Evolutionary conservation across 805 yeast species (phyloP).

Genomic region (Teunomyces lycoperdinae): DNA sequence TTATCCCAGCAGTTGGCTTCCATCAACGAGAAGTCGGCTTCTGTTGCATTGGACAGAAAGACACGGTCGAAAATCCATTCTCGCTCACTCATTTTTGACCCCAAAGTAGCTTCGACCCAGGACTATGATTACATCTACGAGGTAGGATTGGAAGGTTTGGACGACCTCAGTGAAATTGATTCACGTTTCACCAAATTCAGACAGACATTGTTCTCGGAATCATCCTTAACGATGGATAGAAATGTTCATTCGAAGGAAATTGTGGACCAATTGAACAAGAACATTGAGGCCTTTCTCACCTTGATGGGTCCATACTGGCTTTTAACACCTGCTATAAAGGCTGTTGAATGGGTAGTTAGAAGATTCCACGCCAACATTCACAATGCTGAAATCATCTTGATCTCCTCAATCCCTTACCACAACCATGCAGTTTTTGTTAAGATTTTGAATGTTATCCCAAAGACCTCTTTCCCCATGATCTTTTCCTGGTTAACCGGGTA

Average conservation of each 20-base stretch:
- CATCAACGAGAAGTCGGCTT: constrained; percentile 60
- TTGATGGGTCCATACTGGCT: constrained; percentile 75
- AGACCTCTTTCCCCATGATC: constrained; percentile 63
- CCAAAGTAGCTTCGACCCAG: constrained; percentile 89
- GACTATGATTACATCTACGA: constrained; percentile 81
- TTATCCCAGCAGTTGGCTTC: constrained; percentile 80
- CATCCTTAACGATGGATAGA: constrained; percentile 78
- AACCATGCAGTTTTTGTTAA: constrained; percentile 70
- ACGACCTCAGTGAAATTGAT: constrained; percentile 69
- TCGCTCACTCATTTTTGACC: constrained; percentile 80
- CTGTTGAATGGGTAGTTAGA: constrained; percentile 93
- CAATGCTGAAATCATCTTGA: constrained; percentile 68
- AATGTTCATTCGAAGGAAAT: constrained; percentile 78
- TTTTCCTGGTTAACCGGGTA: constrained; percentile 70
- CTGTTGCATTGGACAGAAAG: constrained; percentile 83
- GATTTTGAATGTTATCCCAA: constrained; percentile 66
- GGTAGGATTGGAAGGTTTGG: constrained; percentile 71
- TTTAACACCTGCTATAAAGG: constrained; percentile 70
- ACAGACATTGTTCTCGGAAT: constrained; percentile 74
- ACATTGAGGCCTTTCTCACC: constrained; percentile 70
- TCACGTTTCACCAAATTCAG: constrained; percentile 70
- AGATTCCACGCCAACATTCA: constrained; percentile 82
- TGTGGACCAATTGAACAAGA: constrained; percentile 66
- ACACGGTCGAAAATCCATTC: constrained; percentile 83
- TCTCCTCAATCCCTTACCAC: constrained; percentile 80